Base-by-base conservation (phyloP, 2,329 filamentous ascomycete species). In the Alternaria ethzedia region DNA sequence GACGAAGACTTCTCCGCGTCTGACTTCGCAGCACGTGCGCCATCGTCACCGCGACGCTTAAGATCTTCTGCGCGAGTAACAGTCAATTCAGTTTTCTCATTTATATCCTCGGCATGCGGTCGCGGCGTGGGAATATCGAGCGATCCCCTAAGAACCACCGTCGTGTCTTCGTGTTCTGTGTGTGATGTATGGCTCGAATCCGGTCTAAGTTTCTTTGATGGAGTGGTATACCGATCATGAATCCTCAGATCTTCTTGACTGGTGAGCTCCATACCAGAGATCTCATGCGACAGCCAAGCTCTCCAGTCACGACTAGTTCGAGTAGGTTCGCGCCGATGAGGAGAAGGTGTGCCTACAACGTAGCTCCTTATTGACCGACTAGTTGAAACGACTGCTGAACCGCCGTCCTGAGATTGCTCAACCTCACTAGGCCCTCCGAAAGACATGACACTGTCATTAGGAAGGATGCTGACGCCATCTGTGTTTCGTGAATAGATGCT, bases 401-500 rank as follows among this genome's bases (percentile, higher is more conserved):
- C 77, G 46, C 61, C 62, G 12, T 74, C 63, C 6, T 69, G 67
- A 0, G 55, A 32, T 5, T 59, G 47, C 6, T 62, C 59, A 8
- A 56, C 32, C 6, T 67, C 66, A 13, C 60, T 43, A 1, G 57
- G 52, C 7, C 55, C 59, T 32, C 65, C 57, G 12, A 79, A 67
- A 59, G 76, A 78, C 54, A 73, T 61, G n/a, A 74, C 70, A 57
- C 75, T 81, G 30, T 78, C 76, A 41, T 77, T 80, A 12, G 69
- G 73, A 32, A 78, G 64, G 57, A 69, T 79, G 68, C 64, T 82
- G 66, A 60, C 70, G 12, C 79, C 80, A 61, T 83, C 79, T 0
- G 80, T 82, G 11, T 80, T 78, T 2, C 80, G 74, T 5, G 83
- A 84, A 62, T 85, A 85, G 11, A 85, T 66, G 58, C 83, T 85